Conservation (phyloP, 768 basidiomycete genomes). For the Tylopilus intermedius region DNA sequence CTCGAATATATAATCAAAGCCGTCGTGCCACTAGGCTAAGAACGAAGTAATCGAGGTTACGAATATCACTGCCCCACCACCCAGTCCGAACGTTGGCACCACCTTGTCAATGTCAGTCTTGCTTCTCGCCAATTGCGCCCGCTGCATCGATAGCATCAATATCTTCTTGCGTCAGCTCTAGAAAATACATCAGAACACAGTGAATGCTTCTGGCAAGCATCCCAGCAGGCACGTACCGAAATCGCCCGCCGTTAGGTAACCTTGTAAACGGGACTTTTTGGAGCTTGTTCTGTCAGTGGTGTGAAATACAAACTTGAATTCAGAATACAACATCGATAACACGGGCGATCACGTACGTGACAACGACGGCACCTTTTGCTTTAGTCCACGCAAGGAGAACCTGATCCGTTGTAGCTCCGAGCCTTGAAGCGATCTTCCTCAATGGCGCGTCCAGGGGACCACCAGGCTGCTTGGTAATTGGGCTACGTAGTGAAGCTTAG, state of each 20-base stretch:
- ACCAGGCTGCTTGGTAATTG: conserved; percentile 53
- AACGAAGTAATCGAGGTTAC: not conserved
- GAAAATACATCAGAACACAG: not conserved
- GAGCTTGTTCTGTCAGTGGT: conserved; percentile 41
- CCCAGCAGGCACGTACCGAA: conserved; percentile 34
- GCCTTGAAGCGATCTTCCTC: conserved; percentile 44
- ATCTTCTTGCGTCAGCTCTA: conserved; percentile 47
- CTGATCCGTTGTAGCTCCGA: conserved; percentile 56
- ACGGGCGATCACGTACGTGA: conserved; percentile 44
- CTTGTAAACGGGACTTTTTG: conserved; percentile 57
- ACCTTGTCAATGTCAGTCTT: not conserved
- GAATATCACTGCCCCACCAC: conserved; percentile 4
- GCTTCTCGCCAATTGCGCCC: conserved; percentile 34
- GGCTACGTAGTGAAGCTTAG: conserved; percentile 34
- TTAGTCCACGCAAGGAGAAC: conserved; percentile 69
- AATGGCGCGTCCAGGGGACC: conserved; percentile 63
- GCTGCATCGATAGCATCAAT: conserved; percentile 52
- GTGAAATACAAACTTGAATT: not conserved
- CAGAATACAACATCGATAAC: not conserved
- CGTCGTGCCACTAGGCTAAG: not conserved
- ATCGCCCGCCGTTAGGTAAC: conserved; percentile 65
- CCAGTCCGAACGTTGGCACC: not conserved
- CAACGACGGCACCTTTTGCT: conserved; percentile 58
- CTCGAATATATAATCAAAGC: not conserved
- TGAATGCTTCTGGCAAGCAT: not conserved